phyloP scores from a whole-genome alignment of 2,329 filamentous ascomycete species.

The Fusarium heterosporum region DNA sequence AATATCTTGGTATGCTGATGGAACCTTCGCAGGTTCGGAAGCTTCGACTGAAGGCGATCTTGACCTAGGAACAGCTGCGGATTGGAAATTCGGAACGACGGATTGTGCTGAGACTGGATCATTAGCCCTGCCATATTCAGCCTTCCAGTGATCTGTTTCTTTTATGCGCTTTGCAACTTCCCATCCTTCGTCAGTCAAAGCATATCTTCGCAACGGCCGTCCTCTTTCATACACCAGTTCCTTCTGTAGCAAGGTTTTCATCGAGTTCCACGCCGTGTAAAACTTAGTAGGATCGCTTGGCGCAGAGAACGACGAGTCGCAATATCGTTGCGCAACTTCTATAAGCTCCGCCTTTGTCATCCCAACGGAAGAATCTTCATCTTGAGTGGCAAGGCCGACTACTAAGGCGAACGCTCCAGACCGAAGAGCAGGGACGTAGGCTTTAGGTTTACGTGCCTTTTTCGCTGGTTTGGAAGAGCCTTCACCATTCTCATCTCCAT shows the following conservation, averaged over 20 bases:
- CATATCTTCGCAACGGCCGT: constrained; percentile 74
- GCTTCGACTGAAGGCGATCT: constrained; percentile 38
- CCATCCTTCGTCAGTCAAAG: constrained; percentile 81
- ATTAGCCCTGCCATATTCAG: constrained; percentile 39
- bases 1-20: constrained; percentile 53
- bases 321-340: constrained; percentile 75
- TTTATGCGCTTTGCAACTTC: constrained; percentile 76
- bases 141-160: constrained; percentile 58
- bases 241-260: constrained; percentile 79
- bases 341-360: constrained; percentile 77
- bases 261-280: constrained; percentile 86
- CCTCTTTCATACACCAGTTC: constrained; percentile 79
- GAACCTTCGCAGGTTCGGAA: constrained; percentile 12
- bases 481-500: constrained; percentile 51
- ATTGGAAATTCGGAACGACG: constrained; percentile 5
- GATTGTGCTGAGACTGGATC: constrained; percentile 15
- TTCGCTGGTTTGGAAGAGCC: constrained; percentile 61
- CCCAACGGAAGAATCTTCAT: constrained; percentile 63
- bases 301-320: constrained; percentile 78
- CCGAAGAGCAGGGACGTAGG: constrained; percentile 78
- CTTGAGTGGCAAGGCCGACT: constrained; percentile 71
- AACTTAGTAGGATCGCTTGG: constrained; percentile 75
- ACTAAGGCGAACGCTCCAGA: constrained; percentile 81
- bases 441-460: constrained; percentile 68
- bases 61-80: constrained; percentile 2